These are phyloP conservation scores for Sporothrix schenckii DNA, from an alignment of 2,329 filamentous ascomycete genomes.

Conservation along the genomic window DNA sequence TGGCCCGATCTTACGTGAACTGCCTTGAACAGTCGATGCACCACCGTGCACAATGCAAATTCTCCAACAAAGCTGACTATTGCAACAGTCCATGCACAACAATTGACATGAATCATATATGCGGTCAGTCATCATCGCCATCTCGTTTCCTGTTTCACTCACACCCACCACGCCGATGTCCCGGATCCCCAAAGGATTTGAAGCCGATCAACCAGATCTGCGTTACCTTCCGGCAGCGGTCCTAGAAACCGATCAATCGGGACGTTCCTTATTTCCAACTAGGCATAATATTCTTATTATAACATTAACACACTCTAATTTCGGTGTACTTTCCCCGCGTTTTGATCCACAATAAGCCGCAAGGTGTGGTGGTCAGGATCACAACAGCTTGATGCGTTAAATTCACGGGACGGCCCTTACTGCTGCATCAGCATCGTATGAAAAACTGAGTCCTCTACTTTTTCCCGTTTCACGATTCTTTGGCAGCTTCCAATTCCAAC, in stretches of 20 bases:
- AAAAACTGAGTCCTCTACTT: no score
- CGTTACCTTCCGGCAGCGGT: neutral
- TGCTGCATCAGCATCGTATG: no score
- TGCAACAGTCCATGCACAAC: neutral
- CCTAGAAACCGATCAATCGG: neutral
- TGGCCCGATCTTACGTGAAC: neutral
- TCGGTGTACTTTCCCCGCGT: neutral
- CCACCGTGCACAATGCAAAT: neutral
- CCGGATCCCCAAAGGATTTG: no score
- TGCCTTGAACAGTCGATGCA: no score
- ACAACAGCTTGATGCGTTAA: neutral
- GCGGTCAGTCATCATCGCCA: neutral
- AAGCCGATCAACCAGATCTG: no score
- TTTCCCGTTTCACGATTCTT: no score
- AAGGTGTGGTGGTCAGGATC: neutral
- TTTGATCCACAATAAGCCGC: constrained; percentile 11
- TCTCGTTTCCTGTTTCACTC: neutral
- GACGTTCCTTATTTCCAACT: neutral
- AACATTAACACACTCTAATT: neutral
- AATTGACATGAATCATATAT: neutral
- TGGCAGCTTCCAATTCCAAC: no score
- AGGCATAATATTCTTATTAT: neutral
- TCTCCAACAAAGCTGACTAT: neutral
- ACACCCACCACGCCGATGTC: neutral
- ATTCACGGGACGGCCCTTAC: no score